Conservation (phyloP, 495 filamentous ascomycete genomes). For the Xylaria scruposa region DNA sequence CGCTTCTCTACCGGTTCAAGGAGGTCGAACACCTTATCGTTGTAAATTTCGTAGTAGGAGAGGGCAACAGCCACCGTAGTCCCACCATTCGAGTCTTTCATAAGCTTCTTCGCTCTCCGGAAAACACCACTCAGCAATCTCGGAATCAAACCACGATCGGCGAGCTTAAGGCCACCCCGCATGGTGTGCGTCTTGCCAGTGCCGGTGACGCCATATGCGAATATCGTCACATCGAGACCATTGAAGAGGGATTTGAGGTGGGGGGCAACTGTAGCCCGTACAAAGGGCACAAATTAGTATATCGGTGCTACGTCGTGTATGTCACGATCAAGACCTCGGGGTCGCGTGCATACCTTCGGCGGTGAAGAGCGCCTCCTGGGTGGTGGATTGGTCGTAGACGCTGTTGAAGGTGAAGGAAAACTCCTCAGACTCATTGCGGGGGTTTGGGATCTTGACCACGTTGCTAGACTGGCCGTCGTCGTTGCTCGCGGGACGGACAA, state of each 20-base stretch:
- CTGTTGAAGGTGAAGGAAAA: slow-evolving; percentile 96
- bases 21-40: slow-evolving; percentile 92
- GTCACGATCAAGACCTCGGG: slow-evolving; percentile 4
- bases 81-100: slow-evolving; percentile 79
- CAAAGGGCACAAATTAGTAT: slow-evolving; percentile 6
- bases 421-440: slow-evolving; percentile 87
- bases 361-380: slow-evolving; percentile 87
- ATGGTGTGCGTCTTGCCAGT: slow-evolving; percentile 99
- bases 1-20: slow-evolving; percentile 92
- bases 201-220: slow-evolving; percentile 95
- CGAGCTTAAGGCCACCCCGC: slow-evolving; percentile 88
- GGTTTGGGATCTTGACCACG: slow-evolving; percentile 89
- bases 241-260: slow-evolving; percentile 90
- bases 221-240: slow-evolving; percentile 91
- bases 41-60: slow-evolving; percentile 99
- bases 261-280: slow-evolving; percentile 50
- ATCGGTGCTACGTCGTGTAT: not conserved
- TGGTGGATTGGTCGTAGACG: slow-evolving; percentile 79
- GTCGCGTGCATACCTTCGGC: slow-evolving; percentile 70
- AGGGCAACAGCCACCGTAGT: slow-evolving; percentile 79
- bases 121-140: slow-evolving; percentile 87
- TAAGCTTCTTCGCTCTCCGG: slow-evolving; percentile 81
- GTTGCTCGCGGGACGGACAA: slow-evolving; percentile 68
- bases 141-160: slow-evolving; percentile 91
- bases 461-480: slow-evolving; percentile 65